These are phyloP conservation scores for Fusarium guadeloupense DNA, from an alignment of 2,329 filamentous ascomycete species.

Conservation along the genomic window DNA sequence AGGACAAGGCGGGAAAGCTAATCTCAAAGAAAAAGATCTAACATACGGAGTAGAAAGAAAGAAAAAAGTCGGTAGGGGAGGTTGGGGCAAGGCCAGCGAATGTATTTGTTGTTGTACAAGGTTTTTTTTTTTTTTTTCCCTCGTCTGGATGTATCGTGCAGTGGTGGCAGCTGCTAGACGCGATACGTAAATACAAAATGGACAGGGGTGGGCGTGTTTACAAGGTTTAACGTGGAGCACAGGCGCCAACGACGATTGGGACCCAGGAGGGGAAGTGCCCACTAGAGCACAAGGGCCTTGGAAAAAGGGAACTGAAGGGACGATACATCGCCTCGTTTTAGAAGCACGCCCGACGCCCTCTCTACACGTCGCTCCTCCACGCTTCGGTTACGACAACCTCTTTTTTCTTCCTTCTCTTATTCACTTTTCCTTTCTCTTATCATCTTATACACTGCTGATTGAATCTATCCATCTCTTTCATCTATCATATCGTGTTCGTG, in stretches of 20 bases:
- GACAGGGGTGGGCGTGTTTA: slow-evolving; percentile 42
- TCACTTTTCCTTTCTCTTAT: slow-evolving; percentile 9
- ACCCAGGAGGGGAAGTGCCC: slow-evolving; percentile 21
- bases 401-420: slow-evolving; percentile 22
- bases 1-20: slow-evolving; percentile 28
- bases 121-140: neutral
- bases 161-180: slow-evolving; percentile 22
- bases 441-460: slow-evolving; percentile 3
- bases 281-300: slow-evolving; percentile 22
- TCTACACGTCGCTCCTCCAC: slow-evolving; percentile 43
- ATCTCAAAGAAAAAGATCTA: slow-evolving; percentile 16
- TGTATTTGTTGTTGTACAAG: neutral
- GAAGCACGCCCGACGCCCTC: slow-evolving; percentile 39
- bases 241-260: slow-evolving; percentile 35
- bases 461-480: slow-evolving; percentile 3
- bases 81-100: neutral
- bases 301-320: slow-evolving; percentile 39
- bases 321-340: slow-evolving; percentile 43
- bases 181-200: slow-evolving; percentile 27
- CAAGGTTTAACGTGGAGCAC: slow-evolving; percentile 47
- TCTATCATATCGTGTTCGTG: slow-evolving; percentile 1
- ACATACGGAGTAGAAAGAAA: too few relatives aligned
- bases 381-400: slow-evolving; percentile 33
- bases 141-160: too few relatives aligned
- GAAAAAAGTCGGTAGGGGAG: slow-evolving; percentile 1